These are phyloP conservation scores for Plectosphaerella sp. DNA, from an alignment of 2,329 filamentous ascomycete species.

Conservation along the genomic window DNA sequence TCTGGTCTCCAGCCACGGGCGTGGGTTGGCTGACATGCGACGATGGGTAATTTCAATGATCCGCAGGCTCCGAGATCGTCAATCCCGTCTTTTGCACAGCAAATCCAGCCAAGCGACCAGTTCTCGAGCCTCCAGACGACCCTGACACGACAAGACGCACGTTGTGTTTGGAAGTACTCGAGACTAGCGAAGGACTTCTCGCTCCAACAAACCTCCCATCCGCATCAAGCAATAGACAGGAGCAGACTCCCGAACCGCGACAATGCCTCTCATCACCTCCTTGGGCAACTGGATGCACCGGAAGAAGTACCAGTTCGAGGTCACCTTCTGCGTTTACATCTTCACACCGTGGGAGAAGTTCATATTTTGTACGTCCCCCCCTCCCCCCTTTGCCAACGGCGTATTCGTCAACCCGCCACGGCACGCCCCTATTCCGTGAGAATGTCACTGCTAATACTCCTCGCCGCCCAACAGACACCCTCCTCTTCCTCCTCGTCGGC, in stretches of 20 bases:
- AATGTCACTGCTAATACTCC: neutral
- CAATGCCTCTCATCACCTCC: constrained; percentile 36
- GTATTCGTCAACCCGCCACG: neutral
- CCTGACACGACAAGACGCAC: too few relatives aligned
- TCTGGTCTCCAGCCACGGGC: neutral
- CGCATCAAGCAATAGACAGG: neutral
- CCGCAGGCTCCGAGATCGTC: too few relatives aligned
- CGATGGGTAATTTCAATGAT: too few relatives aligned
- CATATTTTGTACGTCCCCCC: constrained; percentile 74
- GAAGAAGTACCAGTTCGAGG: constrained; percentile 98
- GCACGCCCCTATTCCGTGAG: neutral
- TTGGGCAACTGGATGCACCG: constrained; percentile 83
- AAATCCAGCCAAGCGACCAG: too few relatives aligned
- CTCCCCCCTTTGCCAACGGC: neutral
- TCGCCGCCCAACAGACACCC: constrained; percentile 64
- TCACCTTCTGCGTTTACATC: constrained; percentile 96
- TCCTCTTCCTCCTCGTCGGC: constrained; percentile 84
- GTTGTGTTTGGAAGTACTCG: too few relatives aligned
- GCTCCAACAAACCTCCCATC: neutral
- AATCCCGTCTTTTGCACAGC: too few relatives aligned
- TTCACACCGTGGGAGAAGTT: constrained; percentile 94
- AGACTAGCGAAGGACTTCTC: neutral
- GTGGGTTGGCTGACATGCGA: too few relatives aligned
- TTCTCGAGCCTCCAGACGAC: too few relatives aligned
- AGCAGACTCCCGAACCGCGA: constrained; percentile 5